Evolutionary conservation across 2,329 filamentous ascomycete species (phyloP), one percentile per base, ranked within the genome.

Genomic region (Diaporthe destruens): DNA sequence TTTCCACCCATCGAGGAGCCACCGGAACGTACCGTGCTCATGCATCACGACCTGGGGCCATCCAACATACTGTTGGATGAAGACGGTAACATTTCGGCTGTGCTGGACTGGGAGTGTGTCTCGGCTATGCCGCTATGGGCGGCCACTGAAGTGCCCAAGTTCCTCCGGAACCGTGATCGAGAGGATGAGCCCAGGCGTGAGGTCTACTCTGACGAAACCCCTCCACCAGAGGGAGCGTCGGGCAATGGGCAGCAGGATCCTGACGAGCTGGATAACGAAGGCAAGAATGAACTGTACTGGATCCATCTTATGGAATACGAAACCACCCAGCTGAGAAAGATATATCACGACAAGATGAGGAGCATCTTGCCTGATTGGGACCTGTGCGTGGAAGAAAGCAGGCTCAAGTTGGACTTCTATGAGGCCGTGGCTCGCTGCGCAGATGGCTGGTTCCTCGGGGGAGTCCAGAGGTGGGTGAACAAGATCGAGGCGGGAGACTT

Each of bases 341-440:
- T 81, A 32, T 85, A 82, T 71, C 29, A 75, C 7, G 75, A 78
- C 1, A 76, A 78, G 9, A 79, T 85, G 79, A 71, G 75, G 29
- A 74, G 77, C 61, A 73, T 81, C 14, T 72, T 78, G 39, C 80
- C 81, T 1, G 76, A 75, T 18, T 84, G 82, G 82, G 53, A 55
- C 29, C 14, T 55, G 29, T 34, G 29, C 11, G 34, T 14, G 53
- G 29, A 55, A 12, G 53, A 55, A 34, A 55, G 29, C 53, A 55
- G 53, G 25, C 25, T 55, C 14, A 55, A 55, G 53, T 3, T 20
- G 53, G 53, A 32, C 25, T 55, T 55, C 29, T 55, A 55, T 7
- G 53, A 55, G 20, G 53, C 53, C 25, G 12, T 34, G 3, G 29
- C 25, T 20, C 29, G 53, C 3, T 55, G 53, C 16, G 6, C 53